Evolutionary conservation across 257 asterid genomes (phyloP).

Genomic region (Nicotiana paniculata): DNA sequence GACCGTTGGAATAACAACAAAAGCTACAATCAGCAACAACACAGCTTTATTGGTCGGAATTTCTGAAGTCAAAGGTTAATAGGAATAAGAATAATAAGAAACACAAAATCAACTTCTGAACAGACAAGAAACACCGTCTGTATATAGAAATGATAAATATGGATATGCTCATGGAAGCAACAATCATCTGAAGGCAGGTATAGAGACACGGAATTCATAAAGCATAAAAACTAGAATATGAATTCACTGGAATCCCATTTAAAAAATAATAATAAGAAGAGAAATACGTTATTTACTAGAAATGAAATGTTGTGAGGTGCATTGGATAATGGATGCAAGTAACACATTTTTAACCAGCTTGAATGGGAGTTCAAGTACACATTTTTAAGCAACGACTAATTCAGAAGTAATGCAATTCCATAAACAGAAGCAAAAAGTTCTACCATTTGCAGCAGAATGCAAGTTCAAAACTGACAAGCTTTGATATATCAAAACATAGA

Average conservation of each 20-base stretch:
- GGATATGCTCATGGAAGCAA: conserved; percentile 5
- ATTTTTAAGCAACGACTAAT: background rate
- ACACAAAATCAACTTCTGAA: conserved; percentile 1
- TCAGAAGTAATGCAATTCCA: background rate
- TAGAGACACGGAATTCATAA: background rate
- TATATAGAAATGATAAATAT: background rate
- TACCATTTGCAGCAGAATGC: background rate
- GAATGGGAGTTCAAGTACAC: background rate
- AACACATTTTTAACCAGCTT: background rate
- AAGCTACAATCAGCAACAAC: conserved; percentile 57
- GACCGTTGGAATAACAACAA: conserved; percentile 83
- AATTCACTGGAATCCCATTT: too few relatives aligned
- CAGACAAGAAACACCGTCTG: background rate
- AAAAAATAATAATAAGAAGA: background rate
- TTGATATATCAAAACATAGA: background rate
- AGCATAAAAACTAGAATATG: too few relatives aligned
- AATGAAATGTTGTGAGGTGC: background rate
- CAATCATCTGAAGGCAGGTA: background rate
- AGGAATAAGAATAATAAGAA: background rate
- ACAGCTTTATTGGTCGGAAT: conserved; percentile 53
- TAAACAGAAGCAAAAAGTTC: background rate
- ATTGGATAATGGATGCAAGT: background rate
- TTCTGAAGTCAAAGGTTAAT: conserved; percentile 36
- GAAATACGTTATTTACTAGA: background rate
- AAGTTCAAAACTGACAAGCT: background rate